Percentiles rank a stretch among this genome's conserved stretches.
These are phyloP conservation scores for Pythium volutum DNA, from an alignment of 352 stramenopile species.

Conservation along the genomic window DNA sequence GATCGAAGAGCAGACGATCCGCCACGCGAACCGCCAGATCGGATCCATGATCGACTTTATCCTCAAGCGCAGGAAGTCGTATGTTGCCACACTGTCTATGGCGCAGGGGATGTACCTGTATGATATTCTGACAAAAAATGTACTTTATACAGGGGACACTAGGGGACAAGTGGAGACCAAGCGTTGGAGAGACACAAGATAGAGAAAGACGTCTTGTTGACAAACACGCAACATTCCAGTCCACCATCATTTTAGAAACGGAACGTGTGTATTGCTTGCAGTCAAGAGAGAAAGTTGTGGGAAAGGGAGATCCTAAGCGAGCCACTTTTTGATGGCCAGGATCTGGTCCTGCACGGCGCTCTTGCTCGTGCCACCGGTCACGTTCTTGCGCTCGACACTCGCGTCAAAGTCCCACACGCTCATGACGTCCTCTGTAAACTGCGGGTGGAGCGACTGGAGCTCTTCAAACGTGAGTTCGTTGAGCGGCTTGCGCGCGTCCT, in stretches of 20 bases:
- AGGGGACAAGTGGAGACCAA: no score
- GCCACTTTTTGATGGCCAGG: slow-evolving; percentile 65
- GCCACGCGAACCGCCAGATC: slow-evolving; percentile 74
- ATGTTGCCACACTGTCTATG: slow-evolving; percentile 22
- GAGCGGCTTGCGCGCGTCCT: slow-evolving; percentile 85
- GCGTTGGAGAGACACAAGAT: no score
- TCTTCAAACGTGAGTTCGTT: slow-evolving; percentile 89
- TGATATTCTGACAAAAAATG: no score
- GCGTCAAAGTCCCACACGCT: slow-evolving; percentile 90
- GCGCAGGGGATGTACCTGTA: no score
- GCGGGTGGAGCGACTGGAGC: slow-evolving; percentile 81
- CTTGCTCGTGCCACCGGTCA: slow-evolving; percentile 81
- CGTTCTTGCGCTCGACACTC: slow-evolving; percentile 91
- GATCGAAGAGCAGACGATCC: slow-evolving; percentile 73
- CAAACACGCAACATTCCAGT: no score
- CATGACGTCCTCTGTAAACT: slow-evolving; percentile 89
- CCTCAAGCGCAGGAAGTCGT: slow-evolving; percentile 78
- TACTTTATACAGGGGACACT: no score
- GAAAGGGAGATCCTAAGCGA: slow-evolving; percentile 25
- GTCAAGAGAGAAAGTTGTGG: no score
- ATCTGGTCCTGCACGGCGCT: slow-evolving; percentile 81
- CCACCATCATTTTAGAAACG: no score
- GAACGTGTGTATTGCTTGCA: no score
- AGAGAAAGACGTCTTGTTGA: no score
- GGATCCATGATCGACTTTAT: slow-evolving; percentile 86